Percentiles rank a stretch among this genome's conserved stretches.
phyloP scores from a whole-genome alignment of 148 eudicot genomes.

The Rhododendron ovatum region DNA sequence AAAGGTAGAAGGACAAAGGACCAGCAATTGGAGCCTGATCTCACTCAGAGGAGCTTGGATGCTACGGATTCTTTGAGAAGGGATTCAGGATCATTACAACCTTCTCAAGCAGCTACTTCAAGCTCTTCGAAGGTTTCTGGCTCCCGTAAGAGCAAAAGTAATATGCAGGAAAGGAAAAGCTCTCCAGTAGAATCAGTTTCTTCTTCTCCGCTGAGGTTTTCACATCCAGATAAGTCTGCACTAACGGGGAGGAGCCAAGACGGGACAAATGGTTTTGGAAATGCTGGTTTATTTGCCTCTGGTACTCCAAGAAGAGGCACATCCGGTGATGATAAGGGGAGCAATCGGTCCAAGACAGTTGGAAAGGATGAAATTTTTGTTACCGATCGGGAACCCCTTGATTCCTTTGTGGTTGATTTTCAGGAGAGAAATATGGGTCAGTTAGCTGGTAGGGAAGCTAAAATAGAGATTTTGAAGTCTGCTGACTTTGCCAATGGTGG shows the following conservation, averaged over 20 bases:
- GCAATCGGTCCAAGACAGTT: conserved; percentile 26
- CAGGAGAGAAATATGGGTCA: conserved; percentile 26
- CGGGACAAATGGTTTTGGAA: conserved; percentile 32
- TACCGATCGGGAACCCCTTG: conserved; percentile 24
- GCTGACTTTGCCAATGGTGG: conserved; percentile 21
- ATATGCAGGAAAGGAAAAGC: conserved; percentile 59
- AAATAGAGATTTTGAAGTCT: conserved; percentile 14
- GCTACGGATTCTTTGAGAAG: conserved; percentile 33
- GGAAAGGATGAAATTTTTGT: conserved; percentile 25
- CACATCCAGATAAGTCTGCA: conserved; percentile 38
- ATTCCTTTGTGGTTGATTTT: conserved; percentile 18
- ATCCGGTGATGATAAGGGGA: conserved; percentile 27
- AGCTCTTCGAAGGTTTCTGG: conserved; percentile 94
- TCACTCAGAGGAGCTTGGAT: conserved; percentile 26
- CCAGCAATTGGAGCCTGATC: conserved; percentile 22
- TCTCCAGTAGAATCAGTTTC: conserved; percentile 97
- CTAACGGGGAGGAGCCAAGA: conserved; percentile 23
- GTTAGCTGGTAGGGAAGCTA: conserved; percentile 16
- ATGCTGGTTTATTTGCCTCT: conserved; percentile 19
- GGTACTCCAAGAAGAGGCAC: conserved; percentile 31
- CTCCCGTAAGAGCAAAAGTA: conserved; percentile 50
- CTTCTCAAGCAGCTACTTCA: conserved; percentile 72
- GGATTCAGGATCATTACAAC: conserved; percentile 35
- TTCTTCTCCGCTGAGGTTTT: conserved; percentile 75
- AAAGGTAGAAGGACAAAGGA: conserved; percentile 36